Base-by-base conservation (phyloP, 2,329 filamentous ascomycete species). In the Alternaria triticimaculans region DNA sequence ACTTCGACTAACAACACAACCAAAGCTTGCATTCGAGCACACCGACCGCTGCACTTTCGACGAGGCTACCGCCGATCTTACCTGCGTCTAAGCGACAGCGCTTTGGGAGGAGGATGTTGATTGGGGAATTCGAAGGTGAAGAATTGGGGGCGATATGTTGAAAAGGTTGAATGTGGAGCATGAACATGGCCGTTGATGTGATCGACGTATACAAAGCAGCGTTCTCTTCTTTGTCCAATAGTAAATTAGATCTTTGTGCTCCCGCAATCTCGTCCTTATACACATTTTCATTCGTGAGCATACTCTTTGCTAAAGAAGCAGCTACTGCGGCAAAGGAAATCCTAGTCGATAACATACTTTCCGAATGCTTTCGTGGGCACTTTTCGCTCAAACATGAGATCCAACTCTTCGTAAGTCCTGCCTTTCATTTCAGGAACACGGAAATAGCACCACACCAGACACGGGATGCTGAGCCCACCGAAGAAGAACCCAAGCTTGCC, bases 401-500 rank as follows among this genome's bases (percentile, higher is more conserved):
- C 81, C 37, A 83, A 65, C 70, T 83, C 81, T 56, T 82, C 80
- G 61, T 77, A 82, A 26, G 81, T 82, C 30, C 80, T 63, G 1
- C 76, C 80, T 57, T 77, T 79, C 48, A 80, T 82, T 66, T 82
- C 81, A 5, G 81, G 81, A 2, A 82, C 70, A 28, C 78, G 69
- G 25, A 80, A 78, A 61, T 72, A 82, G 2, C 76, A 72, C 80
- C 81, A 81, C 0, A 78, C 33, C 8, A 82, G 60, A 41, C 75
- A 76, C 1, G 80, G 58, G 3, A 74, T 55, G 10, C 74, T 73
- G 4, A 81, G 62, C 0, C 78, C 80, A 8, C 78, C 80, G 60
- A 79, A 82, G 69, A 82, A 80, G 72, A 82, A 82, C 0, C 79
- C 81, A 20, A 82, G 73, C 64, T 82, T 83, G 25, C 81, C 81